Conservation (phyloP, 2,329 filamentous ascomycete genomes). For the Cladosporium sp. region DNA sequence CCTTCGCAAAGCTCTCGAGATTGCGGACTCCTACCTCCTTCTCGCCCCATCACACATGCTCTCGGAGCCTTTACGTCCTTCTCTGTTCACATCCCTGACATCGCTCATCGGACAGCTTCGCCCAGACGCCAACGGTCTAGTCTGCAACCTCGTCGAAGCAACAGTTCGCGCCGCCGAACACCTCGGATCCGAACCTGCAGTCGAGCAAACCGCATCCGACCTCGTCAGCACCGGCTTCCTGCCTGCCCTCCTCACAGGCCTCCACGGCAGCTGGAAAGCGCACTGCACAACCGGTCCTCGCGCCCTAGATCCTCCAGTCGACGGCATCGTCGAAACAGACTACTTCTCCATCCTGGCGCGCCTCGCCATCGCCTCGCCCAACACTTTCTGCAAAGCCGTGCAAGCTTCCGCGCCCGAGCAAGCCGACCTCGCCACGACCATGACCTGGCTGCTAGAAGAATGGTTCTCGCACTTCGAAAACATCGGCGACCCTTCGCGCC, state of each 20-base stretch:
- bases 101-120: constrained; percentile 45
- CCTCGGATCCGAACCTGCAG: constrained; percentile 53
- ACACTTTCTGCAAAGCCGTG: constrained; percentile 62
- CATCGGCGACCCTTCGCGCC: constrained; percentile 65
- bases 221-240: constrained; percentile 62
- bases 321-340: constrained; percentile 76
- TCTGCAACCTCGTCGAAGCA: constrained; percentile 50
- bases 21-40: constrained; percentile 53
- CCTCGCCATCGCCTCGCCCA: constrained; percentile 71
- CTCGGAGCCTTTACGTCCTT: constrained; percentile 43
- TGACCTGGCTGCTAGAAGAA: constrained; percentile 56
- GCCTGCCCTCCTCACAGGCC: constrained; percentile 53
- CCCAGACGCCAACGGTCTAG: constrained; percentile 50
- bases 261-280: constrained; percentile 59
- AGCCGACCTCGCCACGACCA: constrained; percentile 38
- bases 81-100: constrained; percentile 44
- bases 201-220: constrained; percentile 54
- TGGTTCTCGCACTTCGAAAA: constrained; percentile 70
- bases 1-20: constrained; percentile 51
- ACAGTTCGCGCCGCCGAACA: constrained; percentile 54
- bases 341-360: constrained; percentile 83
- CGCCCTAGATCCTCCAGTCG: constrained; percentile 67
- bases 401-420: constrained; percentile 38
- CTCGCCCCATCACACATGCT: constrained; percentile 52
- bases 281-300: constrained; percentile 83